phyloP scores from a whole-genome alignment of 78 protist genomes.

The Dictyostelium firmibasis region DNA sequence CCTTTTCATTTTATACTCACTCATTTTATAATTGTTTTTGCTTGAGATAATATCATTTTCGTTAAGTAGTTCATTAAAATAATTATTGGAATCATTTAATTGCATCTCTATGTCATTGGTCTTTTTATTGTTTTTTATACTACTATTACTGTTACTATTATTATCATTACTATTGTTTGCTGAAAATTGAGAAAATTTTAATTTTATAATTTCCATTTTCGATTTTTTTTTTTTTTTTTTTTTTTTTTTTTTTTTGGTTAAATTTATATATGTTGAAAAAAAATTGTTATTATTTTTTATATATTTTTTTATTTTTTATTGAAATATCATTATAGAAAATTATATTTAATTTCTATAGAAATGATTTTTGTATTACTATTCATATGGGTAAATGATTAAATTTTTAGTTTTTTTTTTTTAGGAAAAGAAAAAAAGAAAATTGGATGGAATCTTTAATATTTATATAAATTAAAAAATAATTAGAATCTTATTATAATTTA shows the following conservation, averaged over 20 bases:
- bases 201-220: background rate
- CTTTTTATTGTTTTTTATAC: too few species aligned
- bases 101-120: background rate
- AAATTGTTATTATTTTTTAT: too few species aligned
- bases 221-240: background rate
- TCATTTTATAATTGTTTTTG: background rate
- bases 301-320: too few species aligned
- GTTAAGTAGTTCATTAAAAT: background rate
- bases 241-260: background rate
- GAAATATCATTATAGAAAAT: background rate
- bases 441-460: background rate
- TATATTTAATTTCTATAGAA: background rate
- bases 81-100: background rate
- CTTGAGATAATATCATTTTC: background rate
- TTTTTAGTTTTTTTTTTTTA: too few species aligned
- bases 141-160: too few species aligned
- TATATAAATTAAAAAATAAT: too few species aligned
- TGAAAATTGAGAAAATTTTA: background rate
- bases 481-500: background rate
- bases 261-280: too few species aligned
- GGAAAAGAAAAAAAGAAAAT: too few species aligned
- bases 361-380: too few species aligned
- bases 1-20: background rate
- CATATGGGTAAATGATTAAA: background rate
- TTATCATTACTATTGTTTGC: background rate